Evolutionary conservation across 2,329 filamentous ascomycete genomes (phyloP).

Genomic region (Fusarium begoniae): DNA sequence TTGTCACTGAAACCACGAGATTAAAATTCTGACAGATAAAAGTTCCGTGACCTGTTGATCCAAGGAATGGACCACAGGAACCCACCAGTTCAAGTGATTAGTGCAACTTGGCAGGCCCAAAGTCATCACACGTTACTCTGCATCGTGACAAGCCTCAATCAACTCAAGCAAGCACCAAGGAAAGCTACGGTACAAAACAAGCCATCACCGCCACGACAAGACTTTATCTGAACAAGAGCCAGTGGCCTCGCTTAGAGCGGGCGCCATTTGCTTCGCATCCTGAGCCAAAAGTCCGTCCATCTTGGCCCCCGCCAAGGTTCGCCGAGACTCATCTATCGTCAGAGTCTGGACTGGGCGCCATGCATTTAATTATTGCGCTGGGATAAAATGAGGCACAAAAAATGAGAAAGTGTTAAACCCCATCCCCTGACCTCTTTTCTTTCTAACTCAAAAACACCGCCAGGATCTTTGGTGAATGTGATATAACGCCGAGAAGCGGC

Average conservation of each 20-base stretch:
- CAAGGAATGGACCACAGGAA: neutral
- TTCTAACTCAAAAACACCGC: neutral
- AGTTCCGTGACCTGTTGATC: neutral
- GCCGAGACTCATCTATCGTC: conserved; percentile 24
- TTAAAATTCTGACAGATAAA: neutral
- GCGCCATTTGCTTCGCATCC: conserved; percentile 33
- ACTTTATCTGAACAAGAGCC: conserved; percentile 16
- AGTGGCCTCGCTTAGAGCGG: conserved; percentile 31
- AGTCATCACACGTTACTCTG: conserved; percentile 21
- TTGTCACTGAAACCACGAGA: conserved; percentile 1
- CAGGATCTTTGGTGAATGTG: neutral
- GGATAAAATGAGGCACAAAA: conserved; percentile 10
- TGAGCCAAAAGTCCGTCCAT: conserved; percentile 27
- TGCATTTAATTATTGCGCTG: neutral
- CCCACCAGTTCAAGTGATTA: neutral
- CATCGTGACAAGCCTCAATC: conserved; percentile 22
- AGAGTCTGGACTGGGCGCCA: conserved; percentile 34
- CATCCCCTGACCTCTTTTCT: neutral
- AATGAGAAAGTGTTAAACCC: neutral
- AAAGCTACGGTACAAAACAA: neutral
- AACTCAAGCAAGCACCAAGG: neutral
- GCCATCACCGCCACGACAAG: conserved; percentile 1
- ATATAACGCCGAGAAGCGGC: conserved; percentile 1
- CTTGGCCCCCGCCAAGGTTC: conserved; percentile 32
- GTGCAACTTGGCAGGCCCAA: conserved; percentile 11